A percentile compares a stretch with the other conserved stretches of the same genome.
phyloP scores from a whole-genome alignment of 306 rosid genomes.

The Hippophae rhamnoides region DNA sequence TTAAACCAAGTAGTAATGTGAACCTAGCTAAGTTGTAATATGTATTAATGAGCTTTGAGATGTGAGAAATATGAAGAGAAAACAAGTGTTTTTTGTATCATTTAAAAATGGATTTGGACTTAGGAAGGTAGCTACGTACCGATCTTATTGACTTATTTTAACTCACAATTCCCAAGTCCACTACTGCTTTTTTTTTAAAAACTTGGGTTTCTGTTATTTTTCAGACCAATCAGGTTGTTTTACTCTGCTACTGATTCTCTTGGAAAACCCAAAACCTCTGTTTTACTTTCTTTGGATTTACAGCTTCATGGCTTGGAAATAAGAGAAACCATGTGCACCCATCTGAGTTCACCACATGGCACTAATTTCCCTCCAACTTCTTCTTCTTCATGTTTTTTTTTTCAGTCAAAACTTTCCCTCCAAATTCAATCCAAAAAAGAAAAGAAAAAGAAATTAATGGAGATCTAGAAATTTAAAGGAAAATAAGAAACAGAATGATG shows the following conservation, averaged over 20 bases:
- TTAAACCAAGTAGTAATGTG: not conserved
- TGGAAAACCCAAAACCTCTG: conserved; percentile 33
- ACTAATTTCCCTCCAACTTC: conserved; percentile 30
- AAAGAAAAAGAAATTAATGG: not conserved
- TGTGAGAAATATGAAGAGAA: conserved; percentile 11
- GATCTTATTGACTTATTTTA: conserved; percentile 9
- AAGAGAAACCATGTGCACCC: conserved; percentile 68
- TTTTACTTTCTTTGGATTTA: conserved; percentile 19
- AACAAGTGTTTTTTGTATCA: not conserved
- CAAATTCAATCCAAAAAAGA: conserved; percentile 25
- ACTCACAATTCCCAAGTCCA: conserved; percentile 32
- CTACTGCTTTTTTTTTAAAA: conserved; percentile 18
- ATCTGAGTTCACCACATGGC: conserved; percentile 77
- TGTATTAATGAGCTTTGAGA: conserved; percentile 10
- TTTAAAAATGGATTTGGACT: conserved; percentile 9
- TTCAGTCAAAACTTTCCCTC: conserved; percentile 13
- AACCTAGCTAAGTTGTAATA: conserved; percentile 8
- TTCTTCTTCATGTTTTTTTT: too few relatives aligned
- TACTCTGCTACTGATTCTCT: conserved; percentile 45
- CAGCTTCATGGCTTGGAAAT: conserved; percentile 36
- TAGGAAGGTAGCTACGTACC: not conserved
- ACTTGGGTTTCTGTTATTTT: conserved; percentile 8
- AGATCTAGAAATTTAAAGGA: not conserved
- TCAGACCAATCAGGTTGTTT: conserved; percentile 23
- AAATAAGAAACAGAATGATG: not conserved